Conservation (phyloP, 2,329 filamentous ascomycete genomes). For the Ilyonectria mors-panacis region DNA sequence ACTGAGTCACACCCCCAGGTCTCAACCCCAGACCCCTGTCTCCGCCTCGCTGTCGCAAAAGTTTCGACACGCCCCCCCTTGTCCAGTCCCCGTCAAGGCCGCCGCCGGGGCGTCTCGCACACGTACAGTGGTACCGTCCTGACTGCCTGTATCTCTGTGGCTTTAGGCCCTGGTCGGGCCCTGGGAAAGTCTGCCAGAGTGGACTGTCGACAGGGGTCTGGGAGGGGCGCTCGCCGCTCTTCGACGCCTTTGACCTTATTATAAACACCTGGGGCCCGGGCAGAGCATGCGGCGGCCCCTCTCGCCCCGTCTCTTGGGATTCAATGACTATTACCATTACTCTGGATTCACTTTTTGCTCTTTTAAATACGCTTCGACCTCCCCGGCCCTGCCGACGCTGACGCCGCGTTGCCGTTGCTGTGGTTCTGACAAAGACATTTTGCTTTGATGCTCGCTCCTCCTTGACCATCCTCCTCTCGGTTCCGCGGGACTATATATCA, state of each 20-base stretch:
- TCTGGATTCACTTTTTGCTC: conserved; percentile 40
- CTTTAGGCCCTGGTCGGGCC: conserved; percentile 26
- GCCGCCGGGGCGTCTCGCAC: conserved; percentile 26
- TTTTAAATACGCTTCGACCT: conserved; percentile 43
- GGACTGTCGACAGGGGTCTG: conserved; percentile 44
- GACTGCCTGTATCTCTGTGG: conserved; percentile 23
- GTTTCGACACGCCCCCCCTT: conserved; percentile 32
- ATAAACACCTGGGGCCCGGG: conserved; percentile 47
- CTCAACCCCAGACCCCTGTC: conserved; percentile 40
- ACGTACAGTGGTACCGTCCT: conserved; percentile 25
- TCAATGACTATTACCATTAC: conserved; percentile 43
- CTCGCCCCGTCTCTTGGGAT: conserved; percentile 41
- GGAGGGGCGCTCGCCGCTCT: conserved; percentile 31
- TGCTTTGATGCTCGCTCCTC: conserved; percentile 11
- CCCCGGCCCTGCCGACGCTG: conserved; percentile 31
- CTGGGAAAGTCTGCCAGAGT: conserved; percentile 33
- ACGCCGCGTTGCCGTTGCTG: conserved; percentile 16
- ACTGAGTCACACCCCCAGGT: conserved; percentile 32
- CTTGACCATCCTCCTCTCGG: conserved; percentile 16
- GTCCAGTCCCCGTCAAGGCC: conserved; percentile 29
- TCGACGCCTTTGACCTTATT: conserved; percentile 36
- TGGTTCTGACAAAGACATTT: conserved; percentile 19
- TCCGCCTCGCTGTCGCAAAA: conserved; percentile 21
- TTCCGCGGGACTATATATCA: conserved; percentile 18
- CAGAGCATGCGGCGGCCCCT: conserved; percentile 30